Percentiles rank a stretch among this genome's conserved stretches.
Conservation (phyloP, 495 filamentous ascomycete species). For the Tuber calosporum region DNA sequence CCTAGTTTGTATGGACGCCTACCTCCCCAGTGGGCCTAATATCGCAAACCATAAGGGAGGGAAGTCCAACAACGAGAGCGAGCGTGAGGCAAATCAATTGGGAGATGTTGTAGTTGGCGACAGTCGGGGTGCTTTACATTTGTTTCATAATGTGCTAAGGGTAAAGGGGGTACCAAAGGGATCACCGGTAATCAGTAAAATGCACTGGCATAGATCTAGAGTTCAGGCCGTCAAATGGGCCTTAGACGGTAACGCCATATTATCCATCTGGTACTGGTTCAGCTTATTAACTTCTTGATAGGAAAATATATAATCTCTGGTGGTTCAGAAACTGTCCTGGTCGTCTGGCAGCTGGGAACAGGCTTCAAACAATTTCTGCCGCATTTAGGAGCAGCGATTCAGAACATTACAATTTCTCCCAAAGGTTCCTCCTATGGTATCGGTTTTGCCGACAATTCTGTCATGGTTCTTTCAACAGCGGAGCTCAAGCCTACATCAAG, state of each 20-base stretch:
- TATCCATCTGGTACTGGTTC: conserved; percentile 18
- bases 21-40: conserved; percentile 38
- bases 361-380: conserved; percentile 70
- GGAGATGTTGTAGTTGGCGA: conserved; percentile 71
- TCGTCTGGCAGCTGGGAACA: conserved; percentile 93
- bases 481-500: conserved; percentile 74
- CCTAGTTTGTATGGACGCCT: conserved; percentile 50
- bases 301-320: conserved; percentile 96
- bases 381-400: conserved; percentile 75
- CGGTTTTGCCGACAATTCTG: conserved; percentile 80
- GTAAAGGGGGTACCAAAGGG: conserved; percentile 48
- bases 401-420: conserved; percentile 74
- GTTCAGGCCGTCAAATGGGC: conserved; percentile 82
- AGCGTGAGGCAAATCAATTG: conserved; percentile 33
- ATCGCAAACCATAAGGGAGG: conserved; percentile 32
- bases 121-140: conserved; percentile 62
- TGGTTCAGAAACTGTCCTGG: conserved; percentile 79
- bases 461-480: conserved; percentile 78
- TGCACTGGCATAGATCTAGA: conserved; percentile 87
- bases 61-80: conserved; percentile 41
- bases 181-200: conserved; percentile 46
- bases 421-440: conserved; percentile 71
- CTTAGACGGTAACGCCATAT: conserved; percentile 62
- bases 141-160: conserved; percentile 64
- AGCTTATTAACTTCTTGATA: conserved; percentile 41